Conservation (phyloP, 495 filamentous ascomycete genomes). For the Glarea lozoyensis region DNA sequence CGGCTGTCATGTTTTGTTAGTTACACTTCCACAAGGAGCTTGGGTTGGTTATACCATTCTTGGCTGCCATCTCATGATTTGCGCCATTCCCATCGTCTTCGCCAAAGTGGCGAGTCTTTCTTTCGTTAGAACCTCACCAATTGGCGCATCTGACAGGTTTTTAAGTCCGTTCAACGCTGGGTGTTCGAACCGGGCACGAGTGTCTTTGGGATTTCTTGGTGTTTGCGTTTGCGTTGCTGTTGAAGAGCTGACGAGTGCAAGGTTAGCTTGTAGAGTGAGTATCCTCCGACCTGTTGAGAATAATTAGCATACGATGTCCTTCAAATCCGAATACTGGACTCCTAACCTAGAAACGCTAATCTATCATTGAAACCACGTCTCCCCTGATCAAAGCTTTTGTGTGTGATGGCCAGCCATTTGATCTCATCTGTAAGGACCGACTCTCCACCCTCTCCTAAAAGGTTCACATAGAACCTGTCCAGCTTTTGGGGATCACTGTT, state of each 20-base stretch:
- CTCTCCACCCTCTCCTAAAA: slow-evolving; percentile 64
- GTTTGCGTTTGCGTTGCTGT: slow-evolving; percentile 16
- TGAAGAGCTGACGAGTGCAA: slow-evolving; percentile 54
- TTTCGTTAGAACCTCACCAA: slow-evolving; percentile 47
- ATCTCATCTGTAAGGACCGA: slow-evolving; percentile 75
- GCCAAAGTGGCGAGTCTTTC: slow-evolving; percentile 57
- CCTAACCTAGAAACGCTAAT: slow-evolving; percentile 79
- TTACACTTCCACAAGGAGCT: neutral
- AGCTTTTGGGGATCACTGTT: slow-evolving; percentile 67
- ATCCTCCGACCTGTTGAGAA: slow-evolving; percentile 62
- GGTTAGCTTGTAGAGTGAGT: slow-evolving; percentile 65
- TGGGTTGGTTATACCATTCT: slow-evolving; percentile 48
- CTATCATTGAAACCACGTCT: slow-evolving; percentile 90
- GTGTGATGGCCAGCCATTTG: slow-evolving; percentile 95
- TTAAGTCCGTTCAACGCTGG: slow-evolving; percentile 62
- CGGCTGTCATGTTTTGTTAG: slow-evolving; percentile 39
- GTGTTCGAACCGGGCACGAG: slow-evolving; percentile 62
- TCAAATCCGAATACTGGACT: neutral
- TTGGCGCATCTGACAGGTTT: slow-evolving; percentile 48
- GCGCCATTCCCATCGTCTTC: slow-evolving; percentile 54
- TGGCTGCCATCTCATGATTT: slow-evolving; percentile 82
- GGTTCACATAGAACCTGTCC: slow-evolving; percentile 60
- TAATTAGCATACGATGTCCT: slow-evolving; percentile 10
- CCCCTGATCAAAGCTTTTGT: slow-evolving; percentile 97
- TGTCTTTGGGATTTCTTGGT: slow-evolving; percentile 36